Base-by-base conservation (phyloP, 805 yeast genomes). In the Clavispora fructus region DNA sequence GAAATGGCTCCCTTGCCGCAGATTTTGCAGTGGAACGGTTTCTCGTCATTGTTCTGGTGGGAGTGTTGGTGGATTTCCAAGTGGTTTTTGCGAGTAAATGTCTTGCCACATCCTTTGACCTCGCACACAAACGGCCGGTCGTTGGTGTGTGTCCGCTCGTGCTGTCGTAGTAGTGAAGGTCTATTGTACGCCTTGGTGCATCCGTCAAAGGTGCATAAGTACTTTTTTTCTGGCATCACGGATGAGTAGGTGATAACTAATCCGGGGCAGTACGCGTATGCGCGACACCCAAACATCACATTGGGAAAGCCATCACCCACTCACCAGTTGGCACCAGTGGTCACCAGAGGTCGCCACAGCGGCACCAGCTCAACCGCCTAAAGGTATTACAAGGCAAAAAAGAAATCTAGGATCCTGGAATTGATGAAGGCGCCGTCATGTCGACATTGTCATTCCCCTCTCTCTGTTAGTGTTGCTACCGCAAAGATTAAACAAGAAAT, bases 1-100 rank as follows among this genome's bases (percentile, higher is more conserved):
- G 96, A 77, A 43, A 82, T 83, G 43, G 87, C 84, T 3, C 96
- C 96, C 63, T 89, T 90, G 1, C 83, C 83, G 61, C 99, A 94
- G 1, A 74, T 61, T 0, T 80, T 63, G 58, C 98, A 91, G 37
- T 74, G 77, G 59, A 76, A 82, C 0, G 96, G 96, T 56, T 85
- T 87, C 4, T 74, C 77, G 1, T 69, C 73, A 23, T 63, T 65
- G 2, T 49, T 49, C 7, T 69, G 57, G 60, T 91, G 97, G 16
- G 88, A 79, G 23, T 85, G 62, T 44, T 70, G 51, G 61, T 90
- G 97, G 13, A 94, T 88, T 44, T 82, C 75, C 44, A 90, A 71
- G 66, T 90, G 95, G 53, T 90, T 91, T 47, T 83, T 85, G 43
- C 96, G 74, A 14, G 80, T 70, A 59, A 89, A 94, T 0, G 83